Conservation (phyloP, 129 eudicot species). For the Glebionis coronaria region DNA sequence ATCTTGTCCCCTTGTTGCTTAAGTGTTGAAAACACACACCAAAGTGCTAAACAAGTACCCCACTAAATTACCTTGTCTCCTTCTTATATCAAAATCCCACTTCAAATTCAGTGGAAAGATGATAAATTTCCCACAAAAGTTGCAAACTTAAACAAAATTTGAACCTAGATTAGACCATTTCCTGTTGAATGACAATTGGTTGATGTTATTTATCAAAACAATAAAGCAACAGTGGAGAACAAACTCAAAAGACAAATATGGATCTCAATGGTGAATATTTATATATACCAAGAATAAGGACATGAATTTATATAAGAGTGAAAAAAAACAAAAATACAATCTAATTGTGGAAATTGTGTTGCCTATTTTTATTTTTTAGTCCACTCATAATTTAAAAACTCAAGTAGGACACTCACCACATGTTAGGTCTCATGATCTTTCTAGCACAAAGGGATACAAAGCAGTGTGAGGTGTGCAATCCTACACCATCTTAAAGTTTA, state of each 20-base stretch:
- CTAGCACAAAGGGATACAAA: constrained; percentile 3
- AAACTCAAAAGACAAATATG: constrained; percentile 24
- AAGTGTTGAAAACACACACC: constrained; percentile 26
- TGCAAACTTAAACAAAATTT: constrained; percentile 11
- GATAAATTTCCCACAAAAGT: constrained; percentile 32
- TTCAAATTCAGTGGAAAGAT: constrained; percentile 36
- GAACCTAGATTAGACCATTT: constrained; percentile 23
- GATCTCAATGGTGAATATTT: constrained; percentile 21
- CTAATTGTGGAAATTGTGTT: constrained; percentile 30
- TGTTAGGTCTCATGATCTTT: constrained; percentile 31
- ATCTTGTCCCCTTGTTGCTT: constrained; percentile 20
- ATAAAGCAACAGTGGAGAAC: constrained; percentile 24
- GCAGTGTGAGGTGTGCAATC: too few relatives aligned
- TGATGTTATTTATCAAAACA: constrained; percentile 19
- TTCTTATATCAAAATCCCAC: constrained; percentile 34
- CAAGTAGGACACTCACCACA: constrained; percentile 36
- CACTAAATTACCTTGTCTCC: constrained; percentile 33
- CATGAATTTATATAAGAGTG: constrained; percentile 8
- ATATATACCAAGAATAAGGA: constrained; percentile 11
- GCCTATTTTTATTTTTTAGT: constrained; percentile 29
- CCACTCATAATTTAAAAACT: constrained; percentile 29
- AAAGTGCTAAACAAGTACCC: constrained; percentile 14
- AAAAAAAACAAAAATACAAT: constrained; percentile 6
- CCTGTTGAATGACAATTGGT: constrained; percentile 23
- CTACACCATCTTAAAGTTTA: too few relatives aligned